phyloP scores from a whole-genome alignment of 768 basidiomycete genomes.

The Suillus weaverae region DNA sequence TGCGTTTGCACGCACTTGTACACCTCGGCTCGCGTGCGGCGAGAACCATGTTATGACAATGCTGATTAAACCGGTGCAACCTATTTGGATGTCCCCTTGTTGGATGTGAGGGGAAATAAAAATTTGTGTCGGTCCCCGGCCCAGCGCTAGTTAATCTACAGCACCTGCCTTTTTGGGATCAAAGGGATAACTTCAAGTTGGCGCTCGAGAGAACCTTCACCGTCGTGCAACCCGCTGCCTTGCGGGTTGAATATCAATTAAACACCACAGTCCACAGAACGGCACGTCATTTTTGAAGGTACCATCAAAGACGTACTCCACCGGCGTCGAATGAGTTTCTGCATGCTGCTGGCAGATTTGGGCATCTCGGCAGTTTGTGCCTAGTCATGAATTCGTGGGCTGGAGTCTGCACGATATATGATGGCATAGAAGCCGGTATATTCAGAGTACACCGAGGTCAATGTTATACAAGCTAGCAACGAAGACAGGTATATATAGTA shows the following conservation, averaged over 20 bases:
- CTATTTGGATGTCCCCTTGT: conserved; percentile 27
- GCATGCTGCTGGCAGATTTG: not conserved
- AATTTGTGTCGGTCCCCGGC: not conserved
- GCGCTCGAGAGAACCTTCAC: not conserved
- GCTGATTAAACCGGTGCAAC: not conserved
- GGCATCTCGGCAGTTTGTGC: not conserved
- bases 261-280: not conserved
- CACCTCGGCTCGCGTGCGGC: not conserved
- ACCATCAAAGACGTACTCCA: not conserved
- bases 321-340: not conserved
- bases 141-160: conserved; percentile 10
- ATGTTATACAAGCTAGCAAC: not conserved
- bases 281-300: not conserved
- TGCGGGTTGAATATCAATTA: not conserved
- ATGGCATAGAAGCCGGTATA: not conserved
- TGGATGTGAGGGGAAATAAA: not conserved
- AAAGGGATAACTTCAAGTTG: conserved; percentile 8
- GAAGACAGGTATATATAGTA: not conserved
- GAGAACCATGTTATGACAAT: not conserved
- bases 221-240: not conserved
- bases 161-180: conserved; percentile 17
- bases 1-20: not conserved
- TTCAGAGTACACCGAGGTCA: not conserved
- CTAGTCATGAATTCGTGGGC: too few relatives aligned
- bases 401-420: too few relatives aligned